Evolutionary conservation across 2,329 filamentous ascomycete genomes (phyloP).

Genomic region (Aspergillus pseudotamarii): DNA sequence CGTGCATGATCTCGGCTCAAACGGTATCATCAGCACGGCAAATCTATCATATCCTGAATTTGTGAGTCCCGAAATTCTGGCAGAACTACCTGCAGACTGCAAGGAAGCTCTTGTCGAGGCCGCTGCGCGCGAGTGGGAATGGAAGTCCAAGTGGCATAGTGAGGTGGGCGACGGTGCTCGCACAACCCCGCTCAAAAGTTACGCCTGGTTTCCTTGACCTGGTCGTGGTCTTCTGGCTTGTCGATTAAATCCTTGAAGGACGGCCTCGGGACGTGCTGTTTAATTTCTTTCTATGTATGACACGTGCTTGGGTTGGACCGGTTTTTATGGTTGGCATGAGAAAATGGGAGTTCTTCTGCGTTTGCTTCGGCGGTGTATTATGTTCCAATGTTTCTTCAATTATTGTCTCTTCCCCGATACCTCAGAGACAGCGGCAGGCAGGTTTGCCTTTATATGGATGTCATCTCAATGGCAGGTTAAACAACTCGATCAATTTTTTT

Average conservation of each 20-base stretch:
- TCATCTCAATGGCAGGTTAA: background rate
- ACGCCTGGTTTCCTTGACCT: constrained; percentile 41
- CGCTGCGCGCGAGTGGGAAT: constrained; percentile 65
- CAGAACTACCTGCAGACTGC: constrained; percentile 56
- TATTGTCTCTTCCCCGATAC: constrained; percentile 4
- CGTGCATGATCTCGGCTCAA: constrained; percentile 43
- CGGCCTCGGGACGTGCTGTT: background rate
- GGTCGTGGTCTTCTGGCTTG: background rate
- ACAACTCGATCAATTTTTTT: background rate
- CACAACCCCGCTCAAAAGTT: constrained; percentile 38
- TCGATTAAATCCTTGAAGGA: background rate
- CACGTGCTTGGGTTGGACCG: constrained; percentile 18
- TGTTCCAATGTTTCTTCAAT: constrained; percentile 1
- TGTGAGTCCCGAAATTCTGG: constrained; percentile 44
- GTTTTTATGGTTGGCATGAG: constrained; percentile 21
- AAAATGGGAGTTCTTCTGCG: constrained; percentile 19
- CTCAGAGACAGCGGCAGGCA: background rate
- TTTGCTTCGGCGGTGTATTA: constrained; percentile 5
- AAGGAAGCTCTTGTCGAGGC: constrained; percentile 72
- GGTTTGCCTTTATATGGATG: background rate
- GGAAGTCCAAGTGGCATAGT: constrained; percentile 73
- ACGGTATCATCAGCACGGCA: constrained; percentile 42
- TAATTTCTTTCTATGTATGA: constrained; percentile 2
- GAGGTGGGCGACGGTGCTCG: constrained; percentile 61
- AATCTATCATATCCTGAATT: constrained; percentile 41